These are phyloP conservation scores for Malassezia vespertilionis DNA, from an alignment of 1,284 basidiomycete species.

Conservation along the genomic window DNA sequence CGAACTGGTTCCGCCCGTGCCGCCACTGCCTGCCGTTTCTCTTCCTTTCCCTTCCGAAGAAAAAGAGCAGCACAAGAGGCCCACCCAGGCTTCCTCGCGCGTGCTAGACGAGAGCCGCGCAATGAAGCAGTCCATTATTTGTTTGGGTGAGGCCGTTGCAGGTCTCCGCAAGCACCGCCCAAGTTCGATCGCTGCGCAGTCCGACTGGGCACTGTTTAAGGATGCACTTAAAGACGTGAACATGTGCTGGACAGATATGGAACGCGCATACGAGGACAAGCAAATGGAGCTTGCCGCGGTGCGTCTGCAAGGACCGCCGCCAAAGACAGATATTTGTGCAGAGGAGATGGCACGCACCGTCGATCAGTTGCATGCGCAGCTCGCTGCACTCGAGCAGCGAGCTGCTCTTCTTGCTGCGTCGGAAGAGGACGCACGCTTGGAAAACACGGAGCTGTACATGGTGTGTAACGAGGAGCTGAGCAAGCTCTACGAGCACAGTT, in stretches of 20 bases:
- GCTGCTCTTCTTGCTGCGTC: no score
- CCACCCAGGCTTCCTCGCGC: no score
- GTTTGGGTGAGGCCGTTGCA: slow-evolving; percentile 6
- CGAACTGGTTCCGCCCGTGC: neutral
- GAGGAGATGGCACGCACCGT: no score
- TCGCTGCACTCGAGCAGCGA: no score
- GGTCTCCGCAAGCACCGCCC: slow-evolving; percentile 4
- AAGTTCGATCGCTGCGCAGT: neutral
- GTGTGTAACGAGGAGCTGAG: slow-evolving; percentile 46
- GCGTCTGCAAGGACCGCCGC: slow-evolving; percentile 1
- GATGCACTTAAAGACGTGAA: slow-evolving; percentile 13
- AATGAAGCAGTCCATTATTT: slow-evolving; percentile 9
- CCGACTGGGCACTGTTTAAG: slow-evolving; percentile 13
- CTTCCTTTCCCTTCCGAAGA: no score
- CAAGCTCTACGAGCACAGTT: slow-evolving; percentile 37
- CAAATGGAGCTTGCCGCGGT: slow-evolving; percentile 17
- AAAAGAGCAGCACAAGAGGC: no score
- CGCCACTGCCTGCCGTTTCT: neutral
- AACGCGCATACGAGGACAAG: slow-evolving; percentile 15
- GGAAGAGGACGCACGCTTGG: slow-evolving; percentile 38
- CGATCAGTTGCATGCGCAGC: no score
- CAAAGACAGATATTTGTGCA: neutral
- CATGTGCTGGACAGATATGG: slow-evolving; percentile 10
- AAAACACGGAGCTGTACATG: slow-evolving; percentile 44
- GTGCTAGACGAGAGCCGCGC: neutral